A percentile compares a stretch with the other conserved stretches of the same genome.
These are phyloP conservation scores for Phytophthora kernoviae DNA, from an alignment of 352 stramenopile genomes.

Conservation along the genomic window DNA sequence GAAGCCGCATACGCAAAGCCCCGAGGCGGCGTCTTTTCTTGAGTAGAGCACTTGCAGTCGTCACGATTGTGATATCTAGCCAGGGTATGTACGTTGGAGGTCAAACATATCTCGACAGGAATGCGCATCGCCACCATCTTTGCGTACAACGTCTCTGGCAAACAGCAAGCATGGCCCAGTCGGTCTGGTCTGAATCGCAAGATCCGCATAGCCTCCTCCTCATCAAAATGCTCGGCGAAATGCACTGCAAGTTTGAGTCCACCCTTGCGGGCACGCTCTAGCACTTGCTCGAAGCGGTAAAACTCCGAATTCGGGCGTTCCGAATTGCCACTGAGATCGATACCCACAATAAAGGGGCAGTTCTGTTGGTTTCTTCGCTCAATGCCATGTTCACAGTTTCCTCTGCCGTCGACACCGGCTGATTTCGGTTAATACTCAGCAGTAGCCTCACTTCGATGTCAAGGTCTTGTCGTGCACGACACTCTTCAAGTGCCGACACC, in stretches of 20 bases:
- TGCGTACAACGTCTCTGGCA: conserved; percentile 74
- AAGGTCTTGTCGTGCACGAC: conserved; percentile 53
- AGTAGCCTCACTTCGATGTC: conserved; percentile 79
- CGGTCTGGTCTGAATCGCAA: conserved; percentile 91
- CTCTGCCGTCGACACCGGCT: conserved; percentile 61
- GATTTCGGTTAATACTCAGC: conserved; percentile 84
- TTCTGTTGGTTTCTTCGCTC: conserved; percentile 46
- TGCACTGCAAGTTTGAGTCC: conserved; percentile 91
- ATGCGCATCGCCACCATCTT: conserved; percentile 75
- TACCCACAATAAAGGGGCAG: conserved; percentile 71
- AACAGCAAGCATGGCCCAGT: conserved; percentile 90
- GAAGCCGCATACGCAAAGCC: conserved; percentile 71
- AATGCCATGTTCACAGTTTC: conserved; percentile 69
- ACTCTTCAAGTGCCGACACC: conserved; percentile 67
- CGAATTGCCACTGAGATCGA: conserved; percentile 89
- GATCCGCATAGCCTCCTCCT: conserved; percentile 80
- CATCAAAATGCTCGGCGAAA: conserved; percentile 92
- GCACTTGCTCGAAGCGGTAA: conserved; percentile 73
- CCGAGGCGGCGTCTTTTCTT: conserved; percentile 42
- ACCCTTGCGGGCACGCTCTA: conserved; percentile 68
- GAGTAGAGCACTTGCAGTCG: conserved; percentile 30
- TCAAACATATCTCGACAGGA: conserved; percentile 93
- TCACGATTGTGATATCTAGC: conserved; percentile 64
- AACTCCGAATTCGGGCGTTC: conserved; percentile 83
- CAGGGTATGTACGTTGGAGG: conserved; percentile 94